Conservation (phyloP, 2,329 filamentous ascomycete genomes). For the Aspergillus udagawae region DNA sequence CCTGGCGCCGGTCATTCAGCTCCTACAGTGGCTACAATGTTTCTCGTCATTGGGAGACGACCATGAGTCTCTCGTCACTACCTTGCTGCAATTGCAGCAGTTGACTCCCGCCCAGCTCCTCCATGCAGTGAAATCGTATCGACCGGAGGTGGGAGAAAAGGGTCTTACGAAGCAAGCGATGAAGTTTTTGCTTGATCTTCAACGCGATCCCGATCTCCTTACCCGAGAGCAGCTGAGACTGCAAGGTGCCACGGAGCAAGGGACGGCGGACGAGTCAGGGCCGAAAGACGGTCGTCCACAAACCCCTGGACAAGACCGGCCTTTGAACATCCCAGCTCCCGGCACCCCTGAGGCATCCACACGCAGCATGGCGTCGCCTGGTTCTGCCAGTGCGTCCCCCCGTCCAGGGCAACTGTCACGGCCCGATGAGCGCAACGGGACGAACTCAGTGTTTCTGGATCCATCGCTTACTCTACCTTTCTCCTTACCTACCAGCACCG, state of each 20-base stretch:
- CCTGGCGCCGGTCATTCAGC: constrained; percentile 83
- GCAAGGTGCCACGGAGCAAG: constrained; percentile 23
- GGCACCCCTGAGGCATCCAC: constrained; percentile 20
- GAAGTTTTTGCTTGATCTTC: constrained; percentile 77
- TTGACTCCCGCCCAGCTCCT: constrained; percentile 85
- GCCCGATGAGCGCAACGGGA: constrained; percentile 25
- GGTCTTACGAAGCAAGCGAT: constrained; percentile 80
- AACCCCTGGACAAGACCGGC: constrained; percentile 23
- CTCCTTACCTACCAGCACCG: constrained; percentile 88
- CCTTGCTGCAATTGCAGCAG: constrained; percentile 80
- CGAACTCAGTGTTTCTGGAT: constrained; percentile 64
- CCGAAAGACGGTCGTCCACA: constrained; percentile 23
- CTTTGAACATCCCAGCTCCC: constrained; percentile 6
- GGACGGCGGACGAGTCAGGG: constrained; percentile 11
- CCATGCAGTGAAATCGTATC: constrained; percentile 87
- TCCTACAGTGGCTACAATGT: constrained; percentile 96
- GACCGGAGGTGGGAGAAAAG: constrained; percentile 93
- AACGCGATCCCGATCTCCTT: constrained; percentile 66
- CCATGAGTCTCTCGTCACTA: constrained; percentile 80
- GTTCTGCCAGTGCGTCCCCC: constrained; percentile 21
- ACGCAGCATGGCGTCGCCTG: constrained; percentile 17
- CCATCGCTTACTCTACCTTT: constrained; percentile 92
- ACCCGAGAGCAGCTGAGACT: constrained; percentile 33
- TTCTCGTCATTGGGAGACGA: constrained; percentile 94
- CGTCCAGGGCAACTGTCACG: constrained; percentile 15